Evolutionary conservation across 2,329 filamentous ascomycete species (phyloP).

Genomic region (Scedosporium apiospermum): DNA sequence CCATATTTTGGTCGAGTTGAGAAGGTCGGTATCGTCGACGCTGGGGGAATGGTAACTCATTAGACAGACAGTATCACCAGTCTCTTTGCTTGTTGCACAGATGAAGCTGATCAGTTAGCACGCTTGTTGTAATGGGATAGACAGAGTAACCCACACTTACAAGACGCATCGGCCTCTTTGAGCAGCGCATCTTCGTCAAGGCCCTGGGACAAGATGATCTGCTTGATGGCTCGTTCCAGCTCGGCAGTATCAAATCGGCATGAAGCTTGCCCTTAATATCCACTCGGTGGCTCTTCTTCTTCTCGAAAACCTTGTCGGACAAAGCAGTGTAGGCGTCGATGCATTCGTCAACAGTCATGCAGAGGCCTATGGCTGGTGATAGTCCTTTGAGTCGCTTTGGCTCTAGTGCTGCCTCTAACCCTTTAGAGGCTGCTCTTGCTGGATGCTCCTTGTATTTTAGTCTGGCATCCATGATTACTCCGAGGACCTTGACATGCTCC

Average conservation of each 20-base stretch:
- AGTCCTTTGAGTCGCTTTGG: too few species aligned
- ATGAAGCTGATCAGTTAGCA: not conserved
- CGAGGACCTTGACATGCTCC: too few species aligned
- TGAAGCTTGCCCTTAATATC: slow-evolving; percentile 2
- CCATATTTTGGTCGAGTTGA: slow-evolving; percentile 19
- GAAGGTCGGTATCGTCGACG: not conserved
- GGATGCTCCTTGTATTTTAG: too few species aligned
- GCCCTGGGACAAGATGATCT: not conserved
- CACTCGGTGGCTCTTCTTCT: not conserved
- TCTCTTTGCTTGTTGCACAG: slow-evolving; percentile 20
- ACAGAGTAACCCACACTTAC: slow-evolving; percentile 5
- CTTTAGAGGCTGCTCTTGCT: too few species aligned
- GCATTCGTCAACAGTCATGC: slow-evolving; percentile 7
- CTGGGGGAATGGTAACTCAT: slow-evolving; percentile 20
- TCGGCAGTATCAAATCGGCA: slow-evolving; percentile 2
- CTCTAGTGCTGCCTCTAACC: too few species aligned
- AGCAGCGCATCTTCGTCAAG: not conserved
- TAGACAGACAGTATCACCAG: slow-evolving; percentile 19
- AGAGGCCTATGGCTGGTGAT: too few species aligned
- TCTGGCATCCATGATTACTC: too few species aligned
- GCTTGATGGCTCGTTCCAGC: not conserved
- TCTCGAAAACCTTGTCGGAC: slow-evolving; percentile 4
- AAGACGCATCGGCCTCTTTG: not conserved
- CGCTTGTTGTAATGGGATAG: not conserved
- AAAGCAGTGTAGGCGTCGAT: slow-evolving; percentile 4